Base-by-base conservation (phyloP, 352 stramenopile species). In the Pythium rhizo-oryzae region DNA sequence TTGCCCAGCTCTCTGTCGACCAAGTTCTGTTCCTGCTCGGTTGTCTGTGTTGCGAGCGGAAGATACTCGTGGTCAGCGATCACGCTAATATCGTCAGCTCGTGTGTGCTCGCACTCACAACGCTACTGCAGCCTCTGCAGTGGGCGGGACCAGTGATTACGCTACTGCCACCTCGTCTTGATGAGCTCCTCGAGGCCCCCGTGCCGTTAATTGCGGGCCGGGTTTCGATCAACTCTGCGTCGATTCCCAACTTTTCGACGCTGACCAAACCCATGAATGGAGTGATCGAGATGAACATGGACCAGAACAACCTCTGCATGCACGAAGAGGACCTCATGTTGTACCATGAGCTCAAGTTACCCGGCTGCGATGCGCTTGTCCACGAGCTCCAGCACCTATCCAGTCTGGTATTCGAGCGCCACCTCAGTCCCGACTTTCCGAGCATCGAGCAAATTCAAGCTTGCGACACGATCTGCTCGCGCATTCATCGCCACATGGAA, bases 211-310 rank as follows among this genome's bases (percentile, higher is more conserved):
- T 94, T 35, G 87, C 84, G 19, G 87, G 87, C n/a, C 81, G 85
- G 8, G 83, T 94, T 23, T 89, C 80, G 0, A 83, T 87, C 35
- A 78, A 78, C 28, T 87, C 77, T 7, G 73, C 65, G 0, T 61
- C 64, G 12, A 81, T 80, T 50, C 67, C 59, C 18, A 85, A 79
- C 2, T 90, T 87, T 43, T 90, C 83, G 24, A 90, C 84, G 24
- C 63, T 91, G 25, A 75, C 74, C 6, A 70, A 64, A 15, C 80
- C 85, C 12, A 91, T 93, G 77, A 75, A 75, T 15, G 84, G 84
- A 18, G 81, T 94, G 15, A 89, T 93, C 54, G 82, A 93, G 65
- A 90, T 94, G 77, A 86, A 91, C 47, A 88, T 94, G 80, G 87
- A 94, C 62, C 75, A 87, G 33, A 91, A 93, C 65, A 78, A 80